Evolutionary conservation across 495 filamentous ascomycete species (phyloP).

Genomic region (Pseudoneurospora amorphoporcata): DNA sequence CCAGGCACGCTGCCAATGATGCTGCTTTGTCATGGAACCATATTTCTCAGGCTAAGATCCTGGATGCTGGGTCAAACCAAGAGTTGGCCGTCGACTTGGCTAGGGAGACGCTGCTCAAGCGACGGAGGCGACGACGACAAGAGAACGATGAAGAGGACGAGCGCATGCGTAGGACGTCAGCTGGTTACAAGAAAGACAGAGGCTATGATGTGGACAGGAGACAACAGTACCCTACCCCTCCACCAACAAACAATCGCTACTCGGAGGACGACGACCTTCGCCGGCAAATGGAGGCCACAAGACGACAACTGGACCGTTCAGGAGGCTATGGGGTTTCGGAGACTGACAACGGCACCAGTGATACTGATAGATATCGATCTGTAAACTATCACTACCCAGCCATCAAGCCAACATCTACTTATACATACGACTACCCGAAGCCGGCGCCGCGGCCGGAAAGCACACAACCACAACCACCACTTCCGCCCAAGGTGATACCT

Average conservation of each 20-base stretch:
- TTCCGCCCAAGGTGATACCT: slow-evolving; percentile 34
- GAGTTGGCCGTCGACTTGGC: slow-evolving; percentile 73
- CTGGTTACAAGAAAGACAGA: slow-evolving; percentile 57
- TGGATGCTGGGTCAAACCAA: slow-evolving; percentile 61
- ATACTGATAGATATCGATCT: neutral
- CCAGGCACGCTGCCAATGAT: slow-evolving; percentile 34
- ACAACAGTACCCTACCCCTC: neutral
- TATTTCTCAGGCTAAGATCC: slow-evolving; percentile 25
- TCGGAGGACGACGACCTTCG: slow-evolving; percentile 38
- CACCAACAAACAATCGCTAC: neutral
- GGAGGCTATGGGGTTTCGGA: slow-evolving; percentile 2
- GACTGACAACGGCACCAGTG: slow-evolving; percentile 3
- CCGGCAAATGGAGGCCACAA: slow-evolving; percentile 38
- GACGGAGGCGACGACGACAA: slow-evolving; percentile 36
- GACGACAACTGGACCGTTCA: slow-evolving; percentile 30
- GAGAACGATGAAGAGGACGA: slow-evolving; percentile 42
- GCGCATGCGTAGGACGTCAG: slow-evolving; percentile 40
- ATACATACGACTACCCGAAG: slow-evolving; percentile 28
- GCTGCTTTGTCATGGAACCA: slow-evolving; percentile 34
- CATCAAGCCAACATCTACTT: slow-evolving; percentile 32
- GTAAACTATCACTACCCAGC: slow-evolving; percentile 39
- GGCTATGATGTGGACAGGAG: slow-evolving; percentile 15
- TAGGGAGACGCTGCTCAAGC: slow-evolving; percentile 58
- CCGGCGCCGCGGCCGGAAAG: slow-evolving; percentile 5
- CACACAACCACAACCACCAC: slow-evolving; percentile 23